phyloP scores from a whole-genome alignment of 176 grass and related monocot genomes.

The Hyparrhenia diplandra region DNA sequence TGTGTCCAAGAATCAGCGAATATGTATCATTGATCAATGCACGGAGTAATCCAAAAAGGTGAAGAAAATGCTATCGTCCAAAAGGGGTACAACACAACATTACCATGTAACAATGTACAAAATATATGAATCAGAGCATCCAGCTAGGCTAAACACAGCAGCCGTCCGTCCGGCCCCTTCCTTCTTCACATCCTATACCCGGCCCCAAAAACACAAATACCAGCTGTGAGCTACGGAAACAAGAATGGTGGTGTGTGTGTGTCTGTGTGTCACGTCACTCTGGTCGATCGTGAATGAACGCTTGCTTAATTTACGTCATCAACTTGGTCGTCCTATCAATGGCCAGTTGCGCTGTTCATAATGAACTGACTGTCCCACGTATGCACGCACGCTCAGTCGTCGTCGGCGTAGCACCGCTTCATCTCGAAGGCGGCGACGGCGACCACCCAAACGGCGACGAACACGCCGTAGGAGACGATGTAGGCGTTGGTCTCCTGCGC shows the following conservation, averaged over 20 bases:
- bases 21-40: background rate
- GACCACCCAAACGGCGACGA: slow-evolving; percentile 64
- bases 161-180: background rate
- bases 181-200: slow-evolving; percentile 34
- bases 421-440: slow-evolving; percentile 54
- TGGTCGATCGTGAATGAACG: background rate
- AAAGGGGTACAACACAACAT: slow-evolving; percentile 16
- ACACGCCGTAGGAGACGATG: slow-evolving; percentile 66
- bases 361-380: background rate
- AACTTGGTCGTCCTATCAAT: background rate
- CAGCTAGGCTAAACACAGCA: slow-evolving; percentile 28
- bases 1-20: background rate
- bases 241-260: slow-evolving; percentile 12
- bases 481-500: slow-evolving; percentile 52
- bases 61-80: slow-evolving; percentile 21
- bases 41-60: background rate
- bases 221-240: slow-evolving; percentile 2
- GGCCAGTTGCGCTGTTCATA: background rate
- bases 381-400: slow-evolving; percentile 31
- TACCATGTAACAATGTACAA: slow-evolving; percentile 42
- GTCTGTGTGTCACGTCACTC: background rate
- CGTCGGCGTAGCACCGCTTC: slow-evolving; percentile 38
- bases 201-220: background rate
- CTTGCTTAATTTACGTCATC: background rate
- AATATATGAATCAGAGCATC: slow-evolving; percentile 25